Base-by-base conservation (phyloP, 768 basidiomycete genomes). In the Hydnum rufescens region DNA sequence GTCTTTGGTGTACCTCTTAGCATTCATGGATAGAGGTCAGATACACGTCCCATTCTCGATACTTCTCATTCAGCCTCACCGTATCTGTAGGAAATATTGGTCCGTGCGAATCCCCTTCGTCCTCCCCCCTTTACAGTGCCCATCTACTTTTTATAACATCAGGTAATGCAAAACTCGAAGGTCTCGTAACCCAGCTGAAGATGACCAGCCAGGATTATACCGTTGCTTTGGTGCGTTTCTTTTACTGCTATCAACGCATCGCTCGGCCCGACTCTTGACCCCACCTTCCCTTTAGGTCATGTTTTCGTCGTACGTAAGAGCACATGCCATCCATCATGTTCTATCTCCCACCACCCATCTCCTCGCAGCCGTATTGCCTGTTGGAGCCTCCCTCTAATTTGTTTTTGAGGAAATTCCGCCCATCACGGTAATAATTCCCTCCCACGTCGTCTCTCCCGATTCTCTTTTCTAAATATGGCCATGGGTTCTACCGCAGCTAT, bases 301-400 rank as follows among this genome's bases (percentile, higher is more conserved):
- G 34, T 39, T 39, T 19, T 39, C 19, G 8, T 8, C 19, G 34
- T 39, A 19, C 19, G 19, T 39, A 39, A 39, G 8, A 8, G 8
- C 34, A 39, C 19, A 19, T 8, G 34, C 8, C 34, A 39, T 8
- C 19, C 34, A 39, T 39, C 53, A 32, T 43, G 58, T 31, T 58
- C 60, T n/a, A n/a, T n/a, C n/a, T n/a, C n/a, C n/a, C n/a, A n/a
- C n/a, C n/a, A n/a, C n/a, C n/a, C n/a, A 25, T 42, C 56, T 74
- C 75, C 74, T 73, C 76, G 74, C 57, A 77, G 75, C 58, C 66
- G 74, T 48, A 69, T 53, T 63, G 64, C 34, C 8, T 61, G 0
- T 78, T 77, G 53, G 80, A 82, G 65, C 77, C 74, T 54, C 80
- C 80, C 0, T 72, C 77, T 26, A 84, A 83, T 58, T 57, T 79